These are phyloP conservation scores for Dendrocalamus sinicus DNA, from an alignment of 176 grass and related monocot genomes.

Conservation along the genomic window DNA sequence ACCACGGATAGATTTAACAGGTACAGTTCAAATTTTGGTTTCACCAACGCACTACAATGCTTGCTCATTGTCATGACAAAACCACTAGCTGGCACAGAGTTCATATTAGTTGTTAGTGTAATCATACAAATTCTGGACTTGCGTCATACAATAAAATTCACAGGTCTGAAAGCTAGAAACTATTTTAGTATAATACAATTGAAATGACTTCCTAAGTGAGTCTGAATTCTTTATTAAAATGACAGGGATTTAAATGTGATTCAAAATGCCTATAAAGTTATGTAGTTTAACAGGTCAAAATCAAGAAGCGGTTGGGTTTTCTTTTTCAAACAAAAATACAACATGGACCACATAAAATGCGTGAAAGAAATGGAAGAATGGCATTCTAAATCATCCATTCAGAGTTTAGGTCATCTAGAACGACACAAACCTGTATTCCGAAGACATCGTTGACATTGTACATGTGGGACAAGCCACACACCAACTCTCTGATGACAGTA, in stretches of 20 bases:
- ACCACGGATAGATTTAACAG: conserved; percentile 6
- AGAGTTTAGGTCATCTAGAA: conserved; percentile 26
- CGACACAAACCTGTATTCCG: conserved; percentile 78
- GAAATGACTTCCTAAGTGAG: conserved; percentile 4
- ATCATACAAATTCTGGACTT: not conserved
- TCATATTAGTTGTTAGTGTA: conserved; percentile 5
- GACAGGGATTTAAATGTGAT: not conserved
- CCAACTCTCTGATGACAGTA: conserved; percentile 96
- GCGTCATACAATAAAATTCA: not conserved
- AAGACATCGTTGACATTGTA: conserved; percentile 72
- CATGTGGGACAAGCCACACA: conserved; percentile 95
- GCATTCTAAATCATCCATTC: not conserved
- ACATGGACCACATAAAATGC: not conserved
- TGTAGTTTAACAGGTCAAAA: conserved; percentile 28
- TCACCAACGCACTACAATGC: not conserved
- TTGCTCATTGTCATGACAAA: conserved; percentile 26
- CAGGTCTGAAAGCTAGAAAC: not conserved
- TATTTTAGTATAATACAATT: conserved; percentile 20
- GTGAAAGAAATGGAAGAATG: not conserved
- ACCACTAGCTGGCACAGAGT: conserved; percentile 30
- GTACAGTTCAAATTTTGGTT: conserved; percentile 1
- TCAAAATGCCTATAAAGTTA: conserved; percentile 4
- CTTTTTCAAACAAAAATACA: not conserved
- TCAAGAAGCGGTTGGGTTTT: not conserved
- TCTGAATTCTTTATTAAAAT: not conserved